Percentiles rank a stretch among this genome's conserved stretches.
These are phyloP conservation scores for Verticillium zaregamsianum DNA, from an alignment of 2,329 filamentous ascomycete genomes.

Conservation along the genomic window DNA sequence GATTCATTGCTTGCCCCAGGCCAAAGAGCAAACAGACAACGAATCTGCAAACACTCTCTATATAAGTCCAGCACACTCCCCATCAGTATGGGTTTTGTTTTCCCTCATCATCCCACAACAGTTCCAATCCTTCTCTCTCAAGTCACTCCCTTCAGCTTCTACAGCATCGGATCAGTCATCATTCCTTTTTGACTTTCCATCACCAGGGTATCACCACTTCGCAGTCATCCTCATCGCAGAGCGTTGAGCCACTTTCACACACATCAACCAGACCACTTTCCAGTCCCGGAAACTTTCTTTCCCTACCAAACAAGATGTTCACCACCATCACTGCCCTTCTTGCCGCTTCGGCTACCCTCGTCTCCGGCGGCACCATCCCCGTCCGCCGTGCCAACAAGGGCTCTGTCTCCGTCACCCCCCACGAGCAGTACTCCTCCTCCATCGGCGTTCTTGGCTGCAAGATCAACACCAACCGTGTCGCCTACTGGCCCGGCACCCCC, in stretches of 20 bases:
- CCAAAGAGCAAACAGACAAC: neutral
- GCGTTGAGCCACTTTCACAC: neutral
- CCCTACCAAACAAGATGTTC: constrained; percentile 17
- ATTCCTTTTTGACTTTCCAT: neutral
- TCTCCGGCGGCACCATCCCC: constrained; percentile 20
- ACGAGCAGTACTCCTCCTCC: constrained; percentile 52
- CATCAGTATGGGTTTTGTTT: neutral
- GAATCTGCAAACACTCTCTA: neutral
- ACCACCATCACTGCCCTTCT: constrained; percentile 24
- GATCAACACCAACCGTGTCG: constrained; percentile 56
- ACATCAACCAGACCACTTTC: neutral
- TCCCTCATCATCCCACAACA: neutral
- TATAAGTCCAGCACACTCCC: neutral
- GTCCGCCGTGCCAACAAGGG: constrained; percentile 15
- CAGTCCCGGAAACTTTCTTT: neutral
- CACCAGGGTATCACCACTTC: neutral
- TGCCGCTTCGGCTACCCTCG: constrained; percentile 19
- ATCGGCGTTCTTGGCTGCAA: constrained; percentile 57
- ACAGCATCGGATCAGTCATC: neutral
- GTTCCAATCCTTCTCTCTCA: neutral
- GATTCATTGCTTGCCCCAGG: neutral
- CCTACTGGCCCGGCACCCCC: constrained; percentile 53
- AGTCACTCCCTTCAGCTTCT: neutral
- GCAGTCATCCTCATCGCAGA: neutral
- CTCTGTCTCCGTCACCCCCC: constrained; percentile 43